Evolutionary conservation across 1,139 yeast species (phyloP).

Genomic region (Hyphopichia fennica): DNA sequence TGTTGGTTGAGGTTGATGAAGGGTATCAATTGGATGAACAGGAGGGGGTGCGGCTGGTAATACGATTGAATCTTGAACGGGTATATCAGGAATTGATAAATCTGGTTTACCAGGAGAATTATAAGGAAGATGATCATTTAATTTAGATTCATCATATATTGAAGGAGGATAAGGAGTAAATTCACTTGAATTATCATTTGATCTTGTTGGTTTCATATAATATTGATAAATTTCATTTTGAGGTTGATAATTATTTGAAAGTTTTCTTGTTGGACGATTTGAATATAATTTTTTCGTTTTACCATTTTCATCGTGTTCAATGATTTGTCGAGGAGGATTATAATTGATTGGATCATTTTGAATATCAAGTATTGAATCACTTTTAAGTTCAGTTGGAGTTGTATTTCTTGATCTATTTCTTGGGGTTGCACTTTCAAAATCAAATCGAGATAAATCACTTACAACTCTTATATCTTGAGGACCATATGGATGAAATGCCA

Average conservation of each 20-base stretch:
- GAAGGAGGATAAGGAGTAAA: conserved; percentile 9
- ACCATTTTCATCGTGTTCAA: conserved; percentile 1
- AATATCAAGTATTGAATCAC: conserved; percentile 9
- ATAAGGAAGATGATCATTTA: background rate
- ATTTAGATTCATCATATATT: conserved; percentile 3
- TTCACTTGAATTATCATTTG: conserved; percentile 1
- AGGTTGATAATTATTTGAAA: conserved; percentile 6
- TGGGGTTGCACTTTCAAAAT: conserved; percentile 21
- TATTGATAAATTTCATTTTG: conserved; percentile 19
- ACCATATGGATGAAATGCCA: conserved; percentile 24
- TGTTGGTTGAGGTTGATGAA: conserved; percentile 6
- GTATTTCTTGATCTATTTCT: conserved; percentile 26
- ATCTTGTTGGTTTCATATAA: conserved; percentile 16
- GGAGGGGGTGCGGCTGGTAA: background rate
- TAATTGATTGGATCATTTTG: background rate
- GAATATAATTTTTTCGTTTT: background rate
- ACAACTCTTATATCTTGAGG: conserved; percentile 23
- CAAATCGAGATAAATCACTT: conserved; percentile 33
- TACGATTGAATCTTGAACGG: background rate
- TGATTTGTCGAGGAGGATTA: background rate
- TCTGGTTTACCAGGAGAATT: background rate
- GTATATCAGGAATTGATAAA: background rate
- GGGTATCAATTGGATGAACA: background rate
- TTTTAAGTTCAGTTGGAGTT: conserved; percentile 23
- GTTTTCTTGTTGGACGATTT: background rate